Base-by-base conservation (phyloP, 345 rosid species). In the Populus davidiana region DNA sequence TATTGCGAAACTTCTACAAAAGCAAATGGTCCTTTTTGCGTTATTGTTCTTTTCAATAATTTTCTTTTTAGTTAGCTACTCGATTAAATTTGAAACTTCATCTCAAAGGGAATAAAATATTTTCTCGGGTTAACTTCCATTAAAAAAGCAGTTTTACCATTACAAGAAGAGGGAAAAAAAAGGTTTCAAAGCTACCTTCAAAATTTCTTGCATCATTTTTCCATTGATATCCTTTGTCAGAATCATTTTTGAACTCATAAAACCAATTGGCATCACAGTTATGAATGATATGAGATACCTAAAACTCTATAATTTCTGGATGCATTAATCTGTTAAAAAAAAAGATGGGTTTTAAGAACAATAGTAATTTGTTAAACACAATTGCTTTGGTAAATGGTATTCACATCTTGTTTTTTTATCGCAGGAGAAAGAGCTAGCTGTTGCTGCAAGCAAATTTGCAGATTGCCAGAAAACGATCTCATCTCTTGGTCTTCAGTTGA, bases 391-490 rank as follows among this genome's bases (percentile, higher is more conserved):
- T 20, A n/a, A 23, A 66, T 13, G 35, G 1, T 2, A 33, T 18
- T 63, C 5, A 39, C 16, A 36, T 74, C 29, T 74, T 6, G 43
- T 64, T 18, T 14, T 33, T 62, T 11, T 43, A 11, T 75, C 61
- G 61, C 89, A 94, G 97, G 96, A 88, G 81, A 81, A 85, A 83
- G 94, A 94, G 83, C 82, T 94, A 68, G 88, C 89, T 47, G 74
- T 78, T 41, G 93, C 96, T 74, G 92, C 97, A 50, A 81, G 83
- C 63, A 89, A 86, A 83, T 84, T 90, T 67, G 92, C 93, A 8
- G 97, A 92, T 70, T 94, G 98, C 88, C 94, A 94, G 81, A 92
- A 86, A 78, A 94, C 98, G 38, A 92, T 94, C 38, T 85, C 93
- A 49, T 91, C 96, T 44, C 88, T 94, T 6, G 86, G 92, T 8